Conservation (phyloP, 768 basidiomycete genomes). For the Roridomyces roridus region DNA sequence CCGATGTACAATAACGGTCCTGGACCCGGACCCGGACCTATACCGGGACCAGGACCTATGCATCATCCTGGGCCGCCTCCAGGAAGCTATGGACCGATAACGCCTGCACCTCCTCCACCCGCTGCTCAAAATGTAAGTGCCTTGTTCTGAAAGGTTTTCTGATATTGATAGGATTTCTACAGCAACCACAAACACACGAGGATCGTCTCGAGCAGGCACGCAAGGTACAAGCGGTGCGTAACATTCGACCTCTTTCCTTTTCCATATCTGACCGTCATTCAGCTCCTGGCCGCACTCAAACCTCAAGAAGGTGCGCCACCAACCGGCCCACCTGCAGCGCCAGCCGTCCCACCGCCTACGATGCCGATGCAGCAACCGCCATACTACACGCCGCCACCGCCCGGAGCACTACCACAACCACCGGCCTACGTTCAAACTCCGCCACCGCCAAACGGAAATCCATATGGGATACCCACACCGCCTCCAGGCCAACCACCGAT, state of each 20-base stretch:
- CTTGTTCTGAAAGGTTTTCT: neutral
- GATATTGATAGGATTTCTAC: constrained; percentile 3
- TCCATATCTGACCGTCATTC: neutral
- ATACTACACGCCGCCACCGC: constrained; percentile 31
- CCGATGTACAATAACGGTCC: constrained; percentile 13
- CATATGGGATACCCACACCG: constrained; percentile 28
- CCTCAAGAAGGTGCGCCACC: constrained; percentile 54
- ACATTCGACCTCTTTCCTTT: neutral
- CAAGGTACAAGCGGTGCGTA: constrained; percentile 76
- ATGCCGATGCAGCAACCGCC: constrained; percentile 44
- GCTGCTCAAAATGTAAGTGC: neutral
- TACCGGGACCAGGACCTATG: too few relatives aligned
- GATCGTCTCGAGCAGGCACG: constrained; percentile 89
- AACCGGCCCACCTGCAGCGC: constrained; percentile 38
- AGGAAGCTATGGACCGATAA: constrained; percentile 35
- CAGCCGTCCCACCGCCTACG: constrained; percentile 29
- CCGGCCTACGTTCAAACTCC: constrained; percentile 17
- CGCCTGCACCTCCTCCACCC: constrained; percentile 35
- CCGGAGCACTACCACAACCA: constrained; percentile 23
- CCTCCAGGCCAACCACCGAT: constrained; percentile 39
- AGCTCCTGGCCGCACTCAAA: constrained; percentile 81
- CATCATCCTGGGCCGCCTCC: constrained; percentile 24
- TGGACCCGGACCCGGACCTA: neutral
- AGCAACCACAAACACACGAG: constrained; percentile 62
- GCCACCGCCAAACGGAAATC: constrained; percentile 33